Conservation (phyloP, 2,329 filamentous ascomycete species). For the Talaromyces sp. region DNA sequence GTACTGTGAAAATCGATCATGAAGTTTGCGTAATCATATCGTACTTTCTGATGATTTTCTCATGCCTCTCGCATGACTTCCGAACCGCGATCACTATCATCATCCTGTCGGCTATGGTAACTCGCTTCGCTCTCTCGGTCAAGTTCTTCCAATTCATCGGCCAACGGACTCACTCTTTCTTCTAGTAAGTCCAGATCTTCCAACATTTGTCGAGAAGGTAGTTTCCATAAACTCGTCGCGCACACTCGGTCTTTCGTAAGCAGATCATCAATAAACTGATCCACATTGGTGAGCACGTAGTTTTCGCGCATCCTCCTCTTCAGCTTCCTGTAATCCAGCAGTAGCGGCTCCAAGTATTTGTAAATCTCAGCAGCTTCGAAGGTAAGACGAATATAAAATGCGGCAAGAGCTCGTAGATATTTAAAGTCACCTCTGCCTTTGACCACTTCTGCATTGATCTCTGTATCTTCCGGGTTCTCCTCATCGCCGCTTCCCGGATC, state of each 20-base stretch:
- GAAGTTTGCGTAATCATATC: background rate
- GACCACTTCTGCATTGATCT: conserved; percentile 27
- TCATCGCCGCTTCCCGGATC: conserved; percentile 61
- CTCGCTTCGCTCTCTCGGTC: conserved; percentile 30
- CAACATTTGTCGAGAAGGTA: conserved; percentile 74
- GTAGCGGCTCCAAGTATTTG: conserved; percentile 71
- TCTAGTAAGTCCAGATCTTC: conserved; percentile 89
- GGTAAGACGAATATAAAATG: conserved; percentile 90
- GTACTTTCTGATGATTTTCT: background rate
- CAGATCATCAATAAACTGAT: conserved; percentile 91
- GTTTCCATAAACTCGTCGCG: conserved; percentile 86
- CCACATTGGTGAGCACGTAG: conserved; percentile 74
- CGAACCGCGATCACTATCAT: conserved; percentile 13
- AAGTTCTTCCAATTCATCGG: conserved; percentile 56
- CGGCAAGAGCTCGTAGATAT: conserved; percentile 83
- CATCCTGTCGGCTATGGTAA: conserved; percentile 10
- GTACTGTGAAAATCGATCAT: background rate
- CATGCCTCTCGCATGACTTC: conserved; percentile 6
- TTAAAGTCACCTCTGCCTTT: conserved; percentile 52
- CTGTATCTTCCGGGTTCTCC: conserved; percentile 22
- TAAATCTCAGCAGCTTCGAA: conserved; percentile 80
- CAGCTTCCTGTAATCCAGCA: conserved; percentile 80
- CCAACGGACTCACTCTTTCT: conserved; percentile 76
- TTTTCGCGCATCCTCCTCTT: conserved; percentile 70
- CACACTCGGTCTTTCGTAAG: conserved; percentile 86